Percentiles rank a stretch among this genome's conserved stretches.
Evolutionary conservation across 495 filamentous ascomycete species (phyloP).

Genomic region (Oidiodendron maius): DNA sequence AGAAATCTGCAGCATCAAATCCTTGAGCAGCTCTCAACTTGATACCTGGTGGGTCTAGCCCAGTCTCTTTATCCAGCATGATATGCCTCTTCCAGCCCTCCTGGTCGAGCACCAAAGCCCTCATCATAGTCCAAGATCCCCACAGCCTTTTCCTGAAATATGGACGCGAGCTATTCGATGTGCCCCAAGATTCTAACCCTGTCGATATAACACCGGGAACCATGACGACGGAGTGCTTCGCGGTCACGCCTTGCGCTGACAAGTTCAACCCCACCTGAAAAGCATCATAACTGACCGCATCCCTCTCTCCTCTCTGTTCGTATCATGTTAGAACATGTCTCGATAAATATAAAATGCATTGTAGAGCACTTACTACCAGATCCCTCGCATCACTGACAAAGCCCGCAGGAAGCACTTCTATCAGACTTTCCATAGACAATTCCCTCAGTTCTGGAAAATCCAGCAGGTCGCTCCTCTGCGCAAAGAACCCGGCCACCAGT

Average conservation of each 20-base stretch:
- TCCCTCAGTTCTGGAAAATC: constrained; percentile 74
- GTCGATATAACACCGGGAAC: constrained; percentile 97
- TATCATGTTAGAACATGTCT: constrained; percentile 11
- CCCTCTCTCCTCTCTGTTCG: constrained; percentile 70
- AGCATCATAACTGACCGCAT: constrained; percentile 84
- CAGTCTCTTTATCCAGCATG: constrained; percentile 89
- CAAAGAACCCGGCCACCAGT: constrained; percentile 75
- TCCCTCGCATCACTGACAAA: constrained; percentile 78
- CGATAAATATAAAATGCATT: background rate
- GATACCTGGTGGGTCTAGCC: constrained; percentile 79
- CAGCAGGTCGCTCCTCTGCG: constrained; percentile 75
- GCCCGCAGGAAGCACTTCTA: constrained; percentile 78
- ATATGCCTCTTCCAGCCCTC: constrained; percentile 92
- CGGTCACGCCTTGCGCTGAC: constrained; percentile 73
- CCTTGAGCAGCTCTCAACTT: constrained; percentile 94
- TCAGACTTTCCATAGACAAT: constrained; percentile 73
- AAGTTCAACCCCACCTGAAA: constrained; percentile 84
- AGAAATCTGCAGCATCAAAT: constrained; percentile 98
- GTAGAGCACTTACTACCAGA: constrained; percentile 53
- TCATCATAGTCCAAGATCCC: constrained; percentile 99
- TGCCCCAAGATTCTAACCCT: constrained; percentile 94
- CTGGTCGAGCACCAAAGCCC: constrained; percentile 87
- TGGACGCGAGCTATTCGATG: constrained; percentile 66
- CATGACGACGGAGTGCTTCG: constrained; percentile 89
- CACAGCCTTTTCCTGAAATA: constrained; percentile 93